phyloP scores from a whole-genome alignment of 441 rosid species.

The Jatropha multifida region DNA sequence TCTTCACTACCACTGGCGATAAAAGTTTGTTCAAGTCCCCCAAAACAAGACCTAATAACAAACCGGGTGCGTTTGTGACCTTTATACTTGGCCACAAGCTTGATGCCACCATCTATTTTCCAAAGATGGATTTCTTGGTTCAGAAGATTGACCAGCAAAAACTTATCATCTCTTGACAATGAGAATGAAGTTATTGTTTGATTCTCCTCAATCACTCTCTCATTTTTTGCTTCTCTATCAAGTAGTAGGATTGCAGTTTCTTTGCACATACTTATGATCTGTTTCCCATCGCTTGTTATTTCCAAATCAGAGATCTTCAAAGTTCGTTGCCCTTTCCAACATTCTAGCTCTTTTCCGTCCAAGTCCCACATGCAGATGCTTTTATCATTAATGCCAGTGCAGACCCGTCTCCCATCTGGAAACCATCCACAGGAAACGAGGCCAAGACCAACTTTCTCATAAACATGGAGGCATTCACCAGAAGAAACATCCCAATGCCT shows the following conservation, averaged over 20 bases:
- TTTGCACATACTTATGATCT: conserved; percentile 51
- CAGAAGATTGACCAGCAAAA: conserved; percentile 57
- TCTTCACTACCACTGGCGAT: conserved; percentile 82
- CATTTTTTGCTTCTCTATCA: conserved; percentile 46
- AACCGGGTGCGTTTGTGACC: conserved; percentile 58
- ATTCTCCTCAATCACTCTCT: conserved; percentile 47
- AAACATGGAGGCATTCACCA: conserved; percentile 59
- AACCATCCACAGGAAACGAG: conserved; percentile 63
- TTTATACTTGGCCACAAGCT: conserved; percentile 49
- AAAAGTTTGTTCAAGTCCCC: conserved; percentile 59
- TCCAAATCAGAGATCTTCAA: conserved; percentile 55
- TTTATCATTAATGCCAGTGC: conserved; percentile 49
- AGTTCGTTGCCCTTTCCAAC: conserved; percentile 56
- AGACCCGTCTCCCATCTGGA: conserved; percentile 48
- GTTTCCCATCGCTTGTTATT: conserved; percentile 60
- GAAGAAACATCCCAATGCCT: conserved; percentile 59
- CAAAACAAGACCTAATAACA: conserved; percentile 65
- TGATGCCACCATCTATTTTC: conserved; percentile 45
- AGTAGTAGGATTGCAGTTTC: conserved; percentile 51
- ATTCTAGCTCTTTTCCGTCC: conserved; percentile 52
- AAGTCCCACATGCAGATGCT: conserved; percentile 60
- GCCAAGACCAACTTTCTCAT: conserved; percentile 51
- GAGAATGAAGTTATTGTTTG: conserved; percentile 65
- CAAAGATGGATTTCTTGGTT: conserved; percentile 69
- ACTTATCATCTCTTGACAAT: conserved; percentile 53